Conservation (phyloP, 345 rosid species). For the Hibiscus trionum region DNA sequence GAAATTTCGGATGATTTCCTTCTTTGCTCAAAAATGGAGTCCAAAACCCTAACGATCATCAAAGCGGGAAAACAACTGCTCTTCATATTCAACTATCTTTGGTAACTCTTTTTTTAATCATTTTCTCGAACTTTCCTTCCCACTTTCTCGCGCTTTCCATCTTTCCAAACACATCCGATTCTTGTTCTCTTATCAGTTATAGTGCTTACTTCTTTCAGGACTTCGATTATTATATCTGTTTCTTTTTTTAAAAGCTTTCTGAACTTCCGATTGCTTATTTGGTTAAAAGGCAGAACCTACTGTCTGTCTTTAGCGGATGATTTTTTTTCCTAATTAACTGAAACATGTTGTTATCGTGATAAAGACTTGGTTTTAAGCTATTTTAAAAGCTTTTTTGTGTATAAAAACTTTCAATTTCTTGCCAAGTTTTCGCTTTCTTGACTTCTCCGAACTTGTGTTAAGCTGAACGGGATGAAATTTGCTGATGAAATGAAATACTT, state of each 20-base stretch:
- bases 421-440: neutral
- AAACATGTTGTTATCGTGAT: neutral
- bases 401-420: neutral
- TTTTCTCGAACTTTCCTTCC: constrained; percentile 1
- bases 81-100: neutral
- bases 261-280: neutral
- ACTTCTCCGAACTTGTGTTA: neutral
- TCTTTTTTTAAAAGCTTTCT: neutral
- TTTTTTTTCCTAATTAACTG: neutral
- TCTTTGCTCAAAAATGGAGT: neutral
- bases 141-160: neutral
- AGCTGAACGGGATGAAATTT: neutral
- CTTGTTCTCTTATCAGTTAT: neutral
- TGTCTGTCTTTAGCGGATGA: neutral
- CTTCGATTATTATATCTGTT: neutral
- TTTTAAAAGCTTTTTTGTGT: neutral
- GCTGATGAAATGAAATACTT: neutral
- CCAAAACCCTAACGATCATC: constrained; percentile 8
- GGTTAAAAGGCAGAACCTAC: neutral
- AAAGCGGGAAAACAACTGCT: constrained; percentile 4
- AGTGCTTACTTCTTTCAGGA: neutral
- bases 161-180: neutral
- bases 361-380: constrained; percentile 5
- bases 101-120: neutral
- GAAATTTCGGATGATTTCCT: neutral